Evolutionary conservation across 2,329 filamentous ascomycete species (phyloP).

Genomic region (Cordyceps javanica): DNA sequence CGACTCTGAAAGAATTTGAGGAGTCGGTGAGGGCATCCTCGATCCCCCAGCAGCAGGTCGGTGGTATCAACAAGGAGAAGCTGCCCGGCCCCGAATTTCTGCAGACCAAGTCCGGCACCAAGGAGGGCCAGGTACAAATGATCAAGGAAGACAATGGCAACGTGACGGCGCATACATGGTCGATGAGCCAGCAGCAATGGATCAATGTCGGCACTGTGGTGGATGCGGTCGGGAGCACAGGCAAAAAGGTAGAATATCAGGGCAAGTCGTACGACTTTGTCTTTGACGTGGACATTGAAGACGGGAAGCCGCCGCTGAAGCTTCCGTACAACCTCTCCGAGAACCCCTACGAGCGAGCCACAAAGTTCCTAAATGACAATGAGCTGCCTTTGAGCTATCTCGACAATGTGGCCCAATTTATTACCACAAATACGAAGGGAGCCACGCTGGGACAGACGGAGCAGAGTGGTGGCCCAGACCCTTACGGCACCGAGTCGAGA

Average conservation of each 20-base stretch:
- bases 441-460: slow-evolving; percentile 66
- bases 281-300: slow-evolving; percentile 93
- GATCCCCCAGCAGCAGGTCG: slow-evolving; percentile 80
- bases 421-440: slow-evolving; percentile 81
- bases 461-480: slow-evolving; percentile 50
- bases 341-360: slow-evolving; percentile 86
- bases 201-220: slow-evolving; percentile 90
- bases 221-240: slow-evolving; percentile 76
- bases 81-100: slow-evolving; percentile 85
- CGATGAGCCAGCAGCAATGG: slow-evolving; percentile 65
- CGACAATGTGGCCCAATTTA: slow-evolving; percentile 89
- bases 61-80: slow-evolving; percentile 84
- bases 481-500: slow-evolving; percentile 70
- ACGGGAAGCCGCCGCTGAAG: slow-evolving; percentile 86
- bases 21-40: slow-evolving; percentile 75
- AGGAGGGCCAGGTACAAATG: slow-evolving; percentile 93
- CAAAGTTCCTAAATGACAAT: slow-evolving; percentile 84
- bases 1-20: slow-evolving; percentile 68
- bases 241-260: slow-evolving; percentile 67
- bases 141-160: slow-evolving; percentile 76
- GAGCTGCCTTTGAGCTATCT: slow-evolving; percentile 82
- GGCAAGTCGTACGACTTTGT: slow-evolving; percentile 94
- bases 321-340: slow-evolving; percentile 90
- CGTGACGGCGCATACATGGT: slow-evolving; percentile 87
- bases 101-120: slow-evolving; percentile 75